These are phyloP conservation scores for Candida taoyuanica DNA, from an alignment of 805 yeast genomes.

Conservation along the genomic window DNA sequence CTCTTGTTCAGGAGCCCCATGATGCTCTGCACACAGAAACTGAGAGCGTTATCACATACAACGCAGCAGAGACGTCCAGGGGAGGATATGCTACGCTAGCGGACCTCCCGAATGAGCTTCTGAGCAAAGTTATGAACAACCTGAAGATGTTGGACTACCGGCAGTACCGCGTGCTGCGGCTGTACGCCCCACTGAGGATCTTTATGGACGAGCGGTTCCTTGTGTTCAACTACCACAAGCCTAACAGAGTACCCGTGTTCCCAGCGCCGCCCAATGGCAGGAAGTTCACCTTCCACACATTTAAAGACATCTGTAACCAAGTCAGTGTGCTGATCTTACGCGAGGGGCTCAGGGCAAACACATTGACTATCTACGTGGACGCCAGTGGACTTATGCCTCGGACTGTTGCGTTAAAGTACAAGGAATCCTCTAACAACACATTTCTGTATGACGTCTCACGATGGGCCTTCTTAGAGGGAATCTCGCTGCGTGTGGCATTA, in stretches of 20 bases:
- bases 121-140: constrained; percentile 1
- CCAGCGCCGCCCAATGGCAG: neutral
- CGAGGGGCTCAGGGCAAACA: neutral
- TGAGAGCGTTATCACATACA: neutral
- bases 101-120: constrained; percentile 9
- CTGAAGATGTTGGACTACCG: constrained; percentile 3
- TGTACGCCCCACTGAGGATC: neutral
- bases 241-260: neutral
- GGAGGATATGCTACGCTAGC: constrained; percentile 1
- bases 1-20: too few species aligned
- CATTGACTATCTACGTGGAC: neutral
- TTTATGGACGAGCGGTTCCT: constrained; percentile 4
- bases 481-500: neutral
- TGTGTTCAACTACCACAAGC: neutral
- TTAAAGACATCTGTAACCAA: neutral
- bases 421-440: neutral
- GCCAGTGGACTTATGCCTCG: neutral
- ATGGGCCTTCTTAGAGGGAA: neutral
- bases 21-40: too few species aligned
- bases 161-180: constrained; percentile 7
- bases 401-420: neutral
- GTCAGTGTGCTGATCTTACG: too few species aligned
- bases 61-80: neutral
- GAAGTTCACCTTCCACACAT: neutral
- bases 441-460: neutral